phyloP scores from a whole-genome alignment of 345 rosid genomes.

The Pistacia vera region DNA sequence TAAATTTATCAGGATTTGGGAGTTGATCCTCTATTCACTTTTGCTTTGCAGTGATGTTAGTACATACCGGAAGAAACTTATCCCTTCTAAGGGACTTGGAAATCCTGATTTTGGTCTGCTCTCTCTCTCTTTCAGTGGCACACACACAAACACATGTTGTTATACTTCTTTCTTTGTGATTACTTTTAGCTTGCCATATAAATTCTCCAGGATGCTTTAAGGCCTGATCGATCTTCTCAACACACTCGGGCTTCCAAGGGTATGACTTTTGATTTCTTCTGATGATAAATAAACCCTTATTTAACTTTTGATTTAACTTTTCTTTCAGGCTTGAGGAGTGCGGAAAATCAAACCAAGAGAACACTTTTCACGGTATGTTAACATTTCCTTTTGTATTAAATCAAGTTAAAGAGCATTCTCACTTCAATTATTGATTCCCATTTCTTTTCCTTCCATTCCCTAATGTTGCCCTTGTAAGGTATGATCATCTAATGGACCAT shows the following conservation, averaged over 20 bases:
- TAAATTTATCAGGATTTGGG: neutral
- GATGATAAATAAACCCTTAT: neutral
- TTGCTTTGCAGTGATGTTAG: slow-evolving; percentile 82
- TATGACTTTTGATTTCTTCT: slow-evolving; percentile 22
- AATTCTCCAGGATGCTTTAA: slow-evolving; percentile 71
- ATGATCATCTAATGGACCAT: slow-evolving; percentile 98
- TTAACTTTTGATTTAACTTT: neutral
- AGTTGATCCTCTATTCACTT: slow-evolving; percentile 6
- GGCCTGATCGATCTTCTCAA: slow-evolving; percentile 90
- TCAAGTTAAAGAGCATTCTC: no score
- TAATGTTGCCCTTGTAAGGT: slow-evolving; percentile 31
- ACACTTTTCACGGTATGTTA: slow-evolving; percentile 83
- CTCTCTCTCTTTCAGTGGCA: neutral
- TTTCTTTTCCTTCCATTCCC: neutral
- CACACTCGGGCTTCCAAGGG: slow-evolving; percentile 95
- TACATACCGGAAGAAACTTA: slow-evolving; percentile 89
- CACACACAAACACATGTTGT: neutral
- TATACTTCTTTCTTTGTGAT: neutral
- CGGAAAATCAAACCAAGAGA: slow-evolving; percentile 81
- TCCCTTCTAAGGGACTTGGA: slow-evolving; percentile 72
- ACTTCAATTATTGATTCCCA: neutral
- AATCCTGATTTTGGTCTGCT: slow-evolving; percentile 61
- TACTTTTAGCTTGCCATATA: neutral
- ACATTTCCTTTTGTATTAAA: neutral
- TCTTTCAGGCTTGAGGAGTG: slow-evolving; percentile 75